Conservation (phyloP, 768 basidiomycete species). For the Fibroporia radiculosa region DNA sequence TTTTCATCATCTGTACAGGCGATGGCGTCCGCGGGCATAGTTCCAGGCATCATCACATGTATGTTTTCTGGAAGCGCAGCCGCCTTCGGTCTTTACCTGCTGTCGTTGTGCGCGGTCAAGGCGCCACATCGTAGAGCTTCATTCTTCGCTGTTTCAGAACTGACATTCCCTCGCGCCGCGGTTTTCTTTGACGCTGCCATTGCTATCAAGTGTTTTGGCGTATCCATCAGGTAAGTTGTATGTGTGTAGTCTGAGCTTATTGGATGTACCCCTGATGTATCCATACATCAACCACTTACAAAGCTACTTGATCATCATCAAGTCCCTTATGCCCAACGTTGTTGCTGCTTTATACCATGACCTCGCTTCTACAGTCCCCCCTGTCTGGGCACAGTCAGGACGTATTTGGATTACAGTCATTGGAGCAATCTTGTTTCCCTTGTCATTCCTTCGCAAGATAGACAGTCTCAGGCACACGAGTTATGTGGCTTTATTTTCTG, state of each 20-base stretch:
- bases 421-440: conserved; percentile 70
- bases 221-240: conserved; percentile 70
- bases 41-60: conserved; percentile 89
- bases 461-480: conserved; percentile 87
- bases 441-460: conserved; percentile 76
- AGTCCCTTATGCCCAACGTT: conserved; percentile 90
- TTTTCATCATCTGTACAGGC: conserved; percentile 41
- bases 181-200: conserved; percentile 92
- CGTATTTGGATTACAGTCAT: conserved; percentile 77
- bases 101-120: conserved; percentile 74
- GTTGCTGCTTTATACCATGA: conserved; percentile 77
- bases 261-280: too few relatives aligned
- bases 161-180: conserved; percentile 86
- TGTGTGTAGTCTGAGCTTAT: neutral
- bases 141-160: conserved; percentile 73
- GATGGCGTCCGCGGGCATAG: conserved; percentile 82
- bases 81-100: conserved; percentile 82
- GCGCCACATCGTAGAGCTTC: conserved; percentile 70
- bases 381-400: conserved; percentile 68
- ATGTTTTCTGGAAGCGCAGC: conserved; percentile 69
- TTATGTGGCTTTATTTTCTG: conserved; percentile 86
- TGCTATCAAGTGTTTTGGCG: conserved; percentile 94
- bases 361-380: conserved; percentile 59
- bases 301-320: conserved; percentile 87
- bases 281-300: neutral